Evolutionary conservation across 371 early-diverging fungal species (phyloP).

Genomic region (Funneliformis caledonium): DNA sequence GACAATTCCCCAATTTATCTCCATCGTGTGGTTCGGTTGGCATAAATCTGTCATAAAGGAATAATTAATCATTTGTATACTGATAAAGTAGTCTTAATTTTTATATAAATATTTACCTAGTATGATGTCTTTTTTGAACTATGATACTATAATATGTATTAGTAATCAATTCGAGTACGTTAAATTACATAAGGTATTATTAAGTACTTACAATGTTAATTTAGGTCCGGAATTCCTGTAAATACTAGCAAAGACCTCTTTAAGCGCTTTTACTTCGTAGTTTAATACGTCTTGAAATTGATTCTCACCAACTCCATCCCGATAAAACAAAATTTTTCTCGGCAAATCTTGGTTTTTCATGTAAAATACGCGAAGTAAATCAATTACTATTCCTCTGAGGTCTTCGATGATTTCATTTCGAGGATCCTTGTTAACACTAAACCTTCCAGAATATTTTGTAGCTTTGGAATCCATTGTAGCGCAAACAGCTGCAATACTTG

Average conservation of each 20-base stretch:
- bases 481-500: conserved; percentile 89
- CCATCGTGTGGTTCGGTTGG: conserved; percentile 48
- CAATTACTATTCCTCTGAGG: conserved; percentile 66
- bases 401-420: conserved; percentile 86
- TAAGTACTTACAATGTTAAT: conserved; percentile 68
- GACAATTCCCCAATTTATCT: conserved; percentile 59
- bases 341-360: conserved; percentile 73
- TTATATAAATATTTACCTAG: conserved; percentile 40
- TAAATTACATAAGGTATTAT: background rate
- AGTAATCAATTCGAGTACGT: conserved; percentile 67
- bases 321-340: conserved; percentile 85
- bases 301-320: conserved; percentile 75
- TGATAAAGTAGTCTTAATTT: background rate
- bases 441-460: conserved; percentile 79
- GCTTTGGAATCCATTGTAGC: conserved; percentile 87
- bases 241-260: conserved; percentile 64
- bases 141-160: conserved; percentile 74
- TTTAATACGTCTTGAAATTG: conserved; percentile 62
- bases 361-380: conserved; percentile 81
- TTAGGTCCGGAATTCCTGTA: conserved; percentile 75
- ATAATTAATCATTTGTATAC: background rate
- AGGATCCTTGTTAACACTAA: conserved; percentile 66
- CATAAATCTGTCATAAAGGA: conserved; percentile 52
- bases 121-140: conserved; percentile 75
- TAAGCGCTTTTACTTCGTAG: conserved; percentile 57